Evolutionary conservation across 495 filamentous ascomycete species (phyloP).

Genomic region (Entonaema liquescens): DNA sequence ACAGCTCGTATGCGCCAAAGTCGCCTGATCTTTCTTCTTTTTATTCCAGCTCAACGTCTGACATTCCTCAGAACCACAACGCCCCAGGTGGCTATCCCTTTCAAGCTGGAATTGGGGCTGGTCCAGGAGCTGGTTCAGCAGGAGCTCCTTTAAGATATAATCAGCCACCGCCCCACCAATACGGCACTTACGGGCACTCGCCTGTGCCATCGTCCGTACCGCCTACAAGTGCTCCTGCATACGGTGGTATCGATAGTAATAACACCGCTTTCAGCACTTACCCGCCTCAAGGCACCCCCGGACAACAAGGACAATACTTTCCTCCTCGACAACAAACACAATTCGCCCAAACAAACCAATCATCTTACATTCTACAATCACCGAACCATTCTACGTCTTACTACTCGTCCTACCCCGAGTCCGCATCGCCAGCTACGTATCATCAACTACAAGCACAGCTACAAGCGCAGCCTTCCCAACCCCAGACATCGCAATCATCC

Average conservation of each 20-base stretch:
- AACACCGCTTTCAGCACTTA: constrained; percentile 38
- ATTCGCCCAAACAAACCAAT: constrained; percentile 23
- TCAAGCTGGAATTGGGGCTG: constrained; percentile 44
- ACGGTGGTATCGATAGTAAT: constrained; percentile 22
- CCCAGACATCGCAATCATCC: constrained; percentile 43
- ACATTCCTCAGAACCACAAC: constrained; percentile 32
- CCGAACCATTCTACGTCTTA: constrained; percentile 23
- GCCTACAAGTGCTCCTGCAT: constrained; percentile 37
- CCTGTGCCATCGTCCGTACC: constrained; percentile 31
- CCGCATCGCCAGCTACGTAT: constrained; percentile 19
- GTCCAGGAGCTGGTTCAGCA: constrained; percentile 12
- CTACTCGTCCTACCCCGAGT: constrained; percentile 37
- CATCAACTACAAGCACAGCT: constrained; percentile 32
- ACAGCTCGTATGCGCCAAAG: constrained; percentile 62
- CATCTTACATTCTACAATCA: constrained; percentile 28
- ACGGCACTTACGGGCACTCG: constrained; percentile 36
- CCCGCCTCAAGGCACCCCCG: constrained; percentile 16
- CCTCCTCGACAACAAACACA: constrained; percentile 29
- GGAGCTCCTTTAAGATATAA: constrained; percentile 33
- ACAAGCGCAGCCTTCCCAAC: constrained; percentile 28
- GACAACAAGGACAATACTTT: constrained; percentile 31
- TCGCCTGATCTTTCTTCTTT: constrained; percentile 65
- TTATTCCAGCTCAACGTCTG: constrained; percentile 47
- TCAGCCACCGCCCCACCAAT: constrained; percentile 38
- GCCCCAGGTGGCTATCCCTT: constrained; percentile 51